Evolutionary conservation across 208 protist species (phyloP).

Genomic region (Crithidia fasciculata): DNA sequence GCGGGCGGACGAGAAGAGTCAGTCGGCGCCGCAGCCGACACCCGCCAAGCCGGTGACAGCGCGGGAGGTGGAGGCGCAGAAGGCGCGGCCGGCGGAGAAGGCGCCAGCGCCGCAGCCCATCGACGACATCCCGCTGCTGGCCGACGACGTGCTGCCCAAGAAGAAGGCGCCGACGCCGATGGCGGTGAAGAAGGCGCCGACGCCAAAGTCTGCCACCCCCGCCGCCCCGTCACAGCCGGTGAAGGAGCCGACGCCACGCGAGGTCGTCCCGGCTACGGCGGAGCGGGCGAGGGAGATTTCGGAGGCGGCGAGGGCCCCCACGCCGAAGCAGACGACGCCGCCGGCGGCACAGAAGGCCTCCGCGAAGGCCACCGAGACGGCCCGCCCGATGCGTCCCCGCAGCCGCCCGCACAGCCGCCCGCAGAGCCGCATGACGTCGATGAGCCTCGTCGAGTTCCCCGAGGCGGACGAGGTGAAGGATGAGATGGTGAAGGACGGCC

Average conservation of each 20-base stretch:
- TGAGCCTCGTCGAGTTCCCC: constrained; percentile 68
- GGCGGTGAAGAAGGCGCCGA: constrained; percentile 1
- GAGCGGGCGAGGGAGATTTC: neutral
- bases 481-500: constrained; percentile 37
- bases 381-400: constrained; percentile 11
- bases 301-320: neutral
- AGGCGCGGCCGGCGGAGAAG: neutral
- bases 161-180: neutral
- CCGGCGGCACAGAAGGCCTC: neutral
- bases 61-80: neutral
- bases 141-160: constrained; percentile 27
- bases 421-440: constrained; percentile 50
- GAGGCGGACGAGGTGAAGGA: constrained; percentile 66
- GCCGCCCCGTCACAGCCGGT: constrained; percentile 3
- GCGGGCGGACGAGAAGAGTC: constrained; percentile 7
- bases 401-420: constrained; percentile 45
- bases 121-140: constrained; percentile 34
- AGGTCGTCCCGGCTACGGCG: too few species aligned
- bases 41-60: neutral
- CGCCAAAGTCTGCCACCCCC: neutral
- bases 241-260: neutral
- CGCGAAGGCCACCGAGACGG: neutral
- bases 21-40: neutral
- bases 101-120: constrained; percentile 7
- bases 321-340: constrained; percentile 1